Base-by-base conservation (phyloP, 129 eudicot species). In the Cynara cardunculus region DNA sequence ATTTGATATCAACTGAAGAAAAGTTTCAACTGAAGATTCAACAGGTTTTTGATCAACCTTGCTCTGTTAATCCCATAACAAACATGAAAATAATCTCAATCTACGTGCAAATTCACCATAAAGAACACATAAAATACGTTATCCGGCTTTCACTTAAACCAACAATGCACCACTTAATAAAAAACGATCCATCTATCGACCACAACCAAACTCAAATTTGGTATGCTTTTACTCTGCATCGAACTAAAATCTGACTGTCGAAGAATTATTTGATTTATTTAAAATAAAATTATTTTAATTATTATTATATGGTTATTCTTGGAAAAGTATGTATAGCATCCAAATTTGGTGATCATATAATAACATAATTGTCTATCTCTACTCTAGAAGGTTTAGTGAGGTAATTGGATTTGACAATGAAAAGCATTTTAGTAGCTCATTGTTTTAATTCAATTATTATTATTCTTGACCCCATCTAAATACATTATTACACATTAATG, bases 351-450 rank as follows among this genome's bases (percentile, higher is more conserved):
- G 28, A 22, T 64, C 27, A 64, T 64, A 19, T 64, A 21, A 64
- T 64, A 64, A 64, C 22, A 12, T 64, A 19, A 64, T 2, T 64
- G 28, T 10, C 65, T 24, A 64, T 64, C 69, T 24, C 28, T 64
- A 64, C 69, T 64, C 69, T 21, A 64, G 16, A 64, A 64, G 69
- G 69, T 19, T 64, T 64, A 64, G 27, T 64, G 69, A 64, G 22
- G 69, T 64, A 64, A 64, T 64, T 64, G 69, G 69, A 64, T 64
- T 64, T 64, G 69, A 21, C 69, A 28, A 64, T 64, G 69, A 64
- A 64, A 64, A 64, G 69, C 69, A 64, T 64, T 64, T 64, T 64
- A 64, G 69, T 64, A 64, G 69, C 16, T 64, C 28, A 64, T 22
- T 21, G 69, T 64, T 64, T 64, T 24, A 22, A 64, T 64, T 64